These are phyloP conservation scores for Mycena vitilis DNA, from an alignment of 768 basidiomycete species.

Conservation along the genomic window DNA sequence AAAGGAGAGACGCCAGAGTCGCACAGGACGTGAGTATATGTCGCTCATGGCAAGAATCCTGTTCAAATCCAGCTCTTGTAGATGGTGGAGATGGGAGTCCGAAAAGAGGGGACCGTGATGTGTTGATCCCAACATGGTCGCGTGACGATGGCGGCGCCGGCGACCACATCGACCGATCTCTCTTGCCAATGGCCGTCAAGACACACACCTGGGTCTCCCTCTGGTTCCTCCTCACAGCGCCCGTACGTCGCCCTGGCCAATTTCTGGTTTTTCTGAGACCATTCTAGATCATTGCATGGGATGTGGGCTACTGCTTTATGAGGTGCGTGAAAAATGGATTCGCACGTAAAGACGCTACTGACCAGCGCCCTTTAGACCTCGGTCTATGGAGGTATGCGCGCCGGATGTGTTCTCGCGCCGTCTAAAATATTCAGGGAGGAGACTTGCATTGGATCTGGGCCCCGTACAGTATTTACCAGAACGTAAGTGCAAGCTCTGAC, in stretches of 20 bases:
- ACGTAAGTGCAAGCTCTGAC: slow-evolving; percentile 49
- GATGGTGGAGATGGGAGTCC: not conserved
- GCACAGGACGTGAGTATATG: slow-evolving; percentile 5
- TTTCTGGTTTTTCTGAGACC: not conserved
- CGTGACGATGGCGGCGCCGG: slow-evolving; percentile 8
- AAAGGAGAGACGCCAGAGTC: slow-evolving; percentile 6
- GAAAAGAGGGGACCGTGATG: not conserved
- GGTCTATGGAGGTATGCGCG: slow-evolving; percentile 72
- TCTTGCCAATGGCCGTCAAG: slow-evolving; percentile 58
- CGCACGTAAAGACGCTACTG: slow-evolving; percentile 12
- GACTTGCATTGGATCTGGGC: slow-evolving; percentile 94
- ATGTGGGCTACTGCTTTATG: slow-evolving; percentile 84
- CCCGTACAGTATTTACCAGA: slow-evolving; percentile 83
- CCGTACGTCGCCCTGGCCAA: slow-evolving; percentile 38
- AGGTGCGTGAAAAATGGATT: slow-evolving; percentile 58
- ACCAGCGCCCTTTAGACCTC: slow-evolving; percentile 64
- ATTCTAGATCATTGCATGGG: slow-evolving; percentile 74
- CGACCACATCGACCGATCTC: slow-evolving; percentile 21
- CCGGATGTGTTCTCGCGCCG: not conserved
- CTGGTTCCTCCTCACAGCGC: slow-evolving; percentile 76
- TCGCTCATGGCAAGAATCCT: too few species aligned
- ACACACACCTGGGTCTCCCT: slow-evolving; percentile 68
- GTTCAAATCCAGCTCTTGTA: too few species aligned
- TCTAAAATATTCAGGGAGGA: slow-evolving; percentile 62
- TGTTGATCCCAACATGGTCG: slow-evolving; percentile 11